phyloP scores from a whole-genome alignment of 1,284 basidiomycete genomes.

The Apiotrichum laibachii region DNA sequence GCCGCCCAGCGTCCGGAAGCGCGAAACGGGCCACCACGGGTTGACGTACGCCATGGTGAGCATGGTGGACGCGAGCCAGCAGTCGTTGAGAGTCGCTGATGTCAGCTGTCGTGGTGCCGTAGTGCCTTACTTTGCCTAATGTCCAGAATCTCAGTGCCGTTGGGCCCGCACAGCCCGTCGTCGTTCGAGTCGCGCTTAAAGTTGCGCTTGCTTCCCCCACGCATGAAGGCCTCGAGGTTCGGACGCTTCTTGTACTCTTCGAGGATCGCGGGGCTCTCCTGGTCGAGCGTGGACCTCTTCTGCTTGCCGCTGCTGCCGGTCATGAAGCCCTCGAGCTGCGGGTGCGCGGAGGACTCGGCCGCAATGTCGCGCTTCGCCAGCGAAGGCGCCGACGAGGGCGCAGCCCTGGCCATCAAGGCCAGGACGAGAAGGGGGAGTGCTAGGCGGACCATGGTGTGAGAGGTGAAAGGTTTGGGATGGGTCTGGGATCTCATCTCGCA shows the following conservation, averaged over 20 bases:
- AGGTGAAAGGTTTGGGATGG: neutral
- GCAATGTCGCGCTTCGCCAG: neutral
- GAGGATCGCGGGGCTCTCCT: no score
- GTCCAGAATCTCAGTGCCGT: neutral
- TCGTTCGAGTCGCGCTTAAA: neutral
- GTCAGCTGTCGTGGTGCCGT: neutral
- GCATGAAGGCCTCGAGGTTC: no score
- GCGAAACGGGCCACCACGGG: constrained; percentile 1
- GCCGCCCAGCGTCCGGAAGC: neutral
- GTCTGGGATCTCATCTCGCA: neutral
- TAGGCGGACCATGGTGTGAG: neutral
- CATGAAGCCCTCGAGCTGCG: neutral
- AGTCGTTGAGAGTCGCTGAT: neutral
- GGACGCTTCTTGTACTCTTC: no score
- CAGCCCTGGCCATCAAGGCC: no score
- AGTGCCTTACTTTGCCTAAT: neutral
- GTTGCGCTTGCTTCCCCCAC: neutral
- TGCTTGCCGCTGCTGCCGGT: neutral
- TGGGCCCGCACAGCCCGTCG: neutral
- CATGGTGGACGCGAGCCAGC: constrained; percentile 2
- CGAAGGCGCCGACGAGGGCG: no score
- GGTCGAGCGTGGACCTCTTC: no score
- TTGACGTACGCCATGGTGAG: constrained; percentile 1
- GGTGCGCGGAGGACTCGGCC: neutral
- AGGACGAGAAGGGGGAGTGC: neutral